Evolutionary conservation across 164 flowering plant species (phyloP).

Genomic region (Houttuynia cordata): DNA sequence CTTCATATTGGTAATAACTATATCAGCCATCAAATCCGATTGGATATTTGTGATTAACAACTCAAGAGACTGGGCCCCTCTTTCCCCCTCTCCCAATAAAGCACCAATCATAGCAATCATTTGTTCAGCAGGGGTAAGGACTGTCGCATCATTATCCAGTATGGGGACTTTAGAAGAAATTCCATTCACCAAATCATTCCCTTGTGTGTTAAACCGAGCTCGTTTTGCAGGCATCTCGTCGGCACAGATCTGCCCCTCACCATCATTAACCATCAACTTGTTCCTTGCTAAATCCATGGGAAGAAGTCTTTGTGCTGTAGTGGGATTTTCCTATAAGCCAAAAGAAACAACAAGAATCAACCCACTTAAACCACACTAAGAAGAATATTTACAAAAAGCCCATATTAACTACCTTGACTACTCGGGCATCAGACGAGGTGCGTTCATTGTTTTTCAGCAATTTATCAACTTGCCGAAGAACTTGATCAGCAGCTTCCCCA

Average conservation of each 20-base stretch:
- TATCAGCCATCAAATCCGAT: slow-evolving; percentile 92
- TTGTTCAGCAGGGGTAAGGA: slow-evolving; percentile 63
- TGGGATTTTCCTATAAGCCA: slow-evolving; percentile 53
- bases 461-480: slow-evolving; percentile 79
- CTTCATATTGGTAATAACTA: slow-evolving; percentile 89
- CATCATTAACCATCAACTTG: slow-evolving; percentile 36
- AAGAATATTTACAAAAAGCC: not conserved
- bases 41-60: slow-evolving; percentile 76
- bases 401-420: slow-evolving; percentile 37
- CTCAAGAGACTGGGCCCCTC: slow-evolving; percentile 88
- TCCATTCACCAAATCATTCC: slow-evolving; percentile 41
- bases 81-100: slow-evolving; percentile 89
- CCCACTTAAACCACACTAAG: not conserved
- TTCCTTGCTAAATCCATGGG: slow-evolving; percentile 42
- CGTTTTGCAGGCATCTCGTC: slow-evolving; percentile 48
- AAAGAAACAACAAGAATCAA: not conserved
- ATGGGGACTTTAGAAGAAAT: slow-evolving; percentile 29
- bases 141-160: slow-evolving; percentile 31
- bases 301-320: slow-evolving; percentile 21
- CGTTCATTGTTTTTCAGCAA: slow-evolving; percentile 65
- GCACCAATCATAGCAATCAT: slow-evolving; percentile 98
- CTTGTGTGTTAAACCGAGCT: slow-evolving; percentile 32
- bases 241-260: slow-evolving; percentile 29
- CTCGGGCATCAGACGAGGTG: slow-evolving; percentile 48
- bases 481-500: slow-evolving; percentile 98